phyloP scores from a whole-genome alignment of 2,329 filamentous ascomycete species.

The Verticillium isaacii region DNA sequence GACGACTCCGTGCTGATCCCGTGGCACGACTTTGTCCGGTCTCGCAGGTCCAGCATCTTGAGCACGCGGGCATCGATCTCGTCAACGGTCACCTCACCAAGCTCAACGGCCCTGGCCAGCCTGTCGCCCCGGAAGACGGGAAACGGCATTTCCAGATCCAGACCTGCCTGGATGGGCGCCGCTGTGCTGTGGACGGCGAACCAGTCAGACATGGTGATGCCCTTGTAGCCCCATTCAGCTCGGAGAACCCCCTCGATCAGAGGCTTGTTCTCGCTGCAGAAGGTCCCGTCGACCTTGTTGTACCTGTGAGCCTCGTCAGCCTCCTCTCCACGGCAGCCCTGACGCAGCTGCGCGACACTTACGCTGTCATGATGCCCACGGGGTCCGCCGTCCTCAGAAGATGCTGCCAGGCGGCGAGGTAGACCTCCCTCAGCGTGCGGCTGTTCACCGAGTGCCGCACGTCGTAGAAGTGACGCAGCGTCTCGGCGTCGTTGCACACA shows the following conservation, averaged over 20 bases:
- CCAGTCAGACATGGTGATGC: constrained; percentile 29
- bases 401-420: constrained; percentile 15
- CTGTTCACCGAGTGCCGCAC: constrained; percentile 5
- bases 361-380: constrained; percentile 14
- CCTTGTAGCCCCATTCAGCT: constrained; percentile 26
- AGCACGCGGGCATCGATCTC: constrained; percentile 11
- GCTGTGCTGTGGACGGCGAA: constrained; percentile 24
- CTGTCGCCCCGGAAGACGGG: constrained; percentile 12
- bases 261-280: constrained; percentile 14
- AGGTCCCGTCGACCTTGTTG: constrained; percentile 20
- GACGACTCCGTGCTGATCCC: constrained; percentile 8
- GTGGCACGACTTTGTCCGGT: constrained; percentile 5
- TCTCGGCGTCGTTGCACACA: constrained; percentile 29
- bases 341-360: not conserved
- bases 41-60: constrained; percentile 11
- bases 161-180: constrained; percentile 21
- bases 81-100: constrained; percentile 7
- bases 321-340: not conserved
- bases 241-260: constrained; percentile 20
- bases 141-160: constrained; percentile 28
- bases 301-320: constrained; percentile 12
- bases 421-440: constrained; percentile 12
- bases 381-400: constrained; percentile 11
- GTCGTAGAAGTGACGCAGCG: constrained; percentile 13
- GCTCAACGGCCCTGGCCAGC: constrained; percentile 12